A percentile compares a stretch with the other conserved stretches of the same genome.
Evolutionary conservation across 352 stramenopile genomes (phyloP).

Genomic region (Sclerospora graminicola): DNA sequence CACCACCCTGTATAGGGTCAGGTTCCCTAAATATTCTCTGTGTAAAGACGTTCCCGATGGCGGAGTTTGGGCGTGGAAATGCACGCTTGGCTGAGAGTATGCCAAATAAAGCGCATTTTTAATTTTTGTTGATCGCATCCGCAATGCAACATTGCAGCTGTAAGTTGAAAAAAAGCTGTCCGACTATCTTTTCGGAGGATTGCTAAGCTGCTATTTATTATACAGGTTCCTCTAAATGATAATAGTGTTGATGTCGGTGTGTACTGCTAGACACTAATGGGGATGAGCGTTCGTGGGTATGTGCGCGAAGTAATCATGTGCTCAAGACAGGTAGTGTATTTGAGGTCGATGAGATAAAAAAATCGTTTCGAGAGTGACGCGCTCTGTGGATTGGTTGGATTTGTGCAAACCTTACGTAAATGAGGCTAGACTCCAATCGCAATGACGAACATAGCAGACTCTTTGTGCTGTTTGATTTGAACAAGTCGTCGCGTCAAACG

Average conservation of each 20-base stretch:
- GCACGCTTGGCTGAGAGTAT: constrained; percentile 88
- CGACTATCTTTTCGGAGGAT: background rate
- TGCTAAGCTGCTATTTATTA: background rate
- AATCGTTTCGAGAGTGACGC: constrained; percentile 69
- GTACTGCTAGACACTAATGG: constrained; percentile 98
- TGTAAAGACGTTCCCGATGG: constrained; percentile 82
- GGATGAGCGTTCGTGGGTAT: constrained; percentile 95
- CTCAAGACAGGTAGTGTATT: constrained; percentile 90
- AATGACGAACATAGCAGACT: constrained; percentile 80
- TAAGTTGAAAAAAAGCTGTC: constrained; percentile 10
- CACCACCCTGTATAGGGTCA: no score
- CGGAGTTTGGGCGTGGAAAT: constrained; percentile 98
- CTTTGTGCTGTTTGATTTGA: constrained; percentile 80
- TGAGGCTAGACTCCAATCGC: constrained; percentile 61
- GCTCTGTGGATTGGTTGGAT: constrained; percentile 52
- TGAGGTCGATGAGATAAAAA: constrained; percentile 77
- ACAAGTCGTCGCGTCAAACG: constrained; percentile 44
- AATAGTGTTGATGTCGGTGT: constrained; percentile 91
- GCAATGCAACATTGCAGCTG: constrained; percentile 94
- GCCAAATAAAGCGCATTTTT: constrained; percentile 93
- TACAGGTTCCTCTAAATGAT: constrained; percentile 86
- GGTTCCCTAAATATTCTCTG: no score
- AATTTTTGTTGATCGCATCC: constrained; percentile 91
- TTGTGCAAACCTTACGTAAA: constrained; percentile 44
- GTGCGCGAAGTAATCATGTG: constrained; percentile 92